Evolutionary conservation across 164 flowering plant genomes (phyloP), one percentile per base, ranked within the genome.

Genomic region (Tetracentron sinense): DNA sequence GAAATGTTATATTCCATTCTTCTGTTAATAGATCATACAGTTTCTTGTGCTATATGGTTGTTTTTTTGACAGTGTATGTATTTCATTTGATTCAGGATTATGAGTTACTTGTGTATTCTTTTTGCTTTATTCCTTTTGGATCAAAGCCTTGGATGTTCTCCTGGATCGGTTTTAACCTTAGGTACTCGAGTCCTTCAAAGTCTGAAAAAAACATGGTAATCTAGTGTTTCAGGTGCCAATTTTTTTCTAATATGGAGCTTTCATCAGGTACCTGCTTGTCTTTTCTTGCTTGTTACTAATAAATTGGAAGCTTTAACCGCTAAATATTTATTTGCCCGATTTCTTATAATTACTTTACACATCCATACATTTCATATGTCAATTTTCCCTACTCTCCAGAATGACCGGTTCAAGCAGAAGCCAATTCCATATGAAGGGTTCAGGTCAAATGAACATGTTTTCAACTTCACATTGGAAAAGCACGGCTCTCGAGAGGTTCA

Each of bases 61-160:
- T 73, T 70, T 35, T 66, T 55, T 58, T 26, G 48, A 70, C 60
- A 33, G 58, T 26, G 63, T 58, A 31, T 42, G 56, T 62, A 58
- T 73, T 62, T 72, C 56, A 63, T 64, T 70, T 65, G 72, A 61
- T 70, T 77, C 65, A 62, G 65, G 73, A 70, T 72, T n/a, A 62
- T 65, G 65, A 68, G 58, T 74, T 70, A 60, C 54, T 63, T 78
- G 60, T 79, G 62, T 67, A 69, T 71, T 10, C 44, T 27, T 61
- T 42, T 59, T 63, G 56, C 63, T 67, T 19, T 60, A 47, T 31
- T 58, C 30, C n/a, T 68, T 66, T 62, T 55, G 54, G 62, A 76
- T 65, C 56, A 69, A 72, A 66, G 71, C 67, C 68, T 60, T 81
- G 76, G 71, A 54, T 69, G 64, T n/a, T n/a, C 69, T 72, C 76